Conservation (phyloP, 2,329 filamentous ascomycete genomes). For the Venturia aucupariae region DNA sequence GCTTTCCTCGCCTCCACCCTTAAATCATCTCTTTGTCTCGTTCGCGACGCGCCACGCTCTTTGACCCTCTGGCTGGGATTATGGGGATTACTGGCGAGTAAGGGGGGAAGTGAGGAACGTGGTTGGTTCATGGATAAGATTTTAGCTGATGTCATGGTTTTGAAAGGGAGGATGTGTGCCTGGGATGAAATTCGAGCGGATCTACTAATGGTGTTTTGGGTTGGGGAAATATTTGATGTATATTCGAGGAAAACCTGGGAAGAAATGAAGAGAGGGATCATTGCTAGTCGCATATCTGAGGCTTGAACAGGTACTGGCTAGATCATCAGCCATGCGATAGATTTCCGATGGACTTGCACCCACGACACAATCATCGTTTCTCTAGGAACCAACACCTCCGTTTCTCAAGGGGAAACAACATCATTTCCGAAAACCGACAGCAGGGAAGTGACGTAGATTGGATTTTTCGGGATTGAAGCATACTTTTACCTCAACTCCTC, state of each 20-base stretch:
- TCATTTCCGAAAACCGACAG: no score
- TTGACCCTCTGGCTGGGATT: background rate
- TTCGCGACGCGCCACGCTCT: background rate
- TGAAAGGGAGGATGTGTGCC: constrained; percentile 1
- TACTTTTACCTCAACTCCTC: no score
- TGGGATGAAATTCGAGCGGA: background rate
- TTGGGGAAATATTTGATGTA: background rate
- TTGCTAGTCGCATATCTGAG: background rate
- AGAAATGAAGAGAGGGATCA: background rate
- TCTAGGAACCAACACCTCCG: no score
- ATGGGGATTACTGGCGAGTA: background rate
- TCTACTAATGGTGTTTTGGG: background rate
- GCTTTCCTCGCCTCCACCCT: background rate
- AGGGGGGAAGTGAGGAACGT: background rate
- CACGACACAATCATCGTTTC: no score
- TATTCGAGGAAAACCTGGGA: background rate
- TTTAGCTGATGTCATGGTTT: background rate
- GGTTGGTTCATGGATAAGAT: background rate
- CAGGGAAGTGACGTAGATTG: no score
- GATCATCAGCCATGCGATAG: no score
- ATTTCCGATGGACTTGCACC: no score
- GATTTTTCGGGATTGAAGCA: no score
- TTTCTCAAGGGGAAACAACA: no score
- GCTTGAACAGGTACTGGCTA: background rate
- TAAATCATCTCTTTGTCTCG: background rate